Evolutionary conservation across 2,329 filamentous ascomycete genomes (phyloP), one percentile per base, ranked within the genome.

Genomic region (Aspergillus bombycis): DNA sequence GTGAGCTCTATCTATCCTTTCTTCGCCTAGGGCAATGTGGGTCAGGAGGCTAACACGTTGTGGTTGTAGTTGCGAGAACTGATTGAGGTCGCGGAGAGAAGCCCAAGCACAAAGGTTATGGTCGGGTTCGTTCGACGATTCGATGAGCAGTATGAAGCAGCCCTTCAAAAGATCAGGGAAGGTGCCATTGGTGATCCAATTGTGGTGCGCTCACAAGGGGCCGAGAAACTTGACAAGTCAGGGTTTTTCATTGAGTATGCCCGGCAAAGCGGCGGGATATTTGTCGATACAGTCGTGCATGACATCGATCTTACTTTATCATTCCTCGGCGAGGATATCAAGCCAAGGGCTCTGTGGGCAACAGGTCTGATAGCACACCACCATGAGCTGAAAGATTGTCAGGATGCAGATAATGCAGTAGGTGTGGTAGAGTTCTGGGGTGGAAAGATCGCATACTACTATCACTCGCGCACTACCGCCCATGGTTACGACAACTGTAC

Each of bases 211-310:
- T 84, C 80, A 21, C 86, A 89, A 72, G 89, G 86, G 0, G 88
- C 86, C 74, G 87, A 89, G 73, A 85, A 84, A 69, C 80, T 84
- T 54, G 85, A 88, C 63, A 83, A 85, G 0, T 81, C 81, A 0
- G 86, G 86, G 59, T 89, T 88, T 80, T 89, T 89, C 70, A 86
- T 89, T 57, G 78, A 81, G 32, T 89, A 89, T 74, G 85, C 87
- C 12, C 80, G 86, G 68, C 86, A 84, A 74, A 83, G 79, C 3
- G 87, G 88, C 32, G 86, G 86, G 55, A 88, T 89, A 72, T 89
- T 89, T 68, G 87, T 89, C 60, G 87, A 89, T 77, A 88, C 85
- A 76, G 84, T 83, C 62, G 85, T 89, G 68, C 87, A 89, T 78
- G 87, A 89, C 67, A 89, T 89, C 65, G 86, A 88, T 65, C 80